A percentile compares a stretch with the other conserved stretches of the same genome.
These are phyloP conservation scores for Ormosia emarginata DNA, from an alignment of 306 rosid genomes.

Conservation along the genomic window DNA sequence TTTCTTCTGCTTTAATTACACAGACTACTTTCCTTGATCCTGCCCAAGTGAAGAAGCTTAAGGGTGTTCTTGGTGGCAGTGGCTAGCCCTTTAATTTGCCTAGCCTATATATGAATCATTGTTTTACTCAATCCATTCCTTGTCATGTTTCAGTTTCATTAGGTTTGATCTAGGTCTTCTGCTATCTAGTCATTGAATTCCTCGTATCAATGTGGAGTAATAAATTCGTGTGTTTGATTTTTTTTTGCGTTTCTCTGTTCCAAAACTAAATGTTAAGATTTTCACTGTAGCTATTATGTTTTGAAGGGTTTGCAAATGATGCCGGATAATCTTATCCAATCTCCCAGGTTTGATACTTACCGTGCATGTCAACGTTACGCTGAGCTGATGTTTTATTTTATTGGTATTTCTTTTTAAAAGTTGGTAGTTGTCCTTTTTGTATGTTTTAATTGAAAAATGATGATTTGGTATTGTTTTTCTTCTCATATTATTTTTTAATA, in stretches of 20 bases:
- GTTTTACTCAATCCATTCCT: background rate
- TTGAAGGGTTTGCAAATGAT: conserved; percentile 3
- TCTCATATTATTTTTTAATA: too few species aligned
- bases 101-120: background rate
- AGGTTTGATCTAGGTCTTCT: background rate
- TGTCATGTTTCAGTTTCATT: conserved; percentile 25
- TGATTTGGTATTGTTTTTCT: too few species aligned
- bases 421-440: conserved; percentile 3
- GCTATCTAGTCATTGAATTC: background rate
- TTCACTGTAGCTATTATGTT: background rate
- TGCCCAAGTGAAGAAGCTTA: conserved; percentile 64
- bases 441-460: too few species aligned
- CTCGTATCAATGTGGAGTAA: conserved; percentile 16
- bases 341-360: background rate
- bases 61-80: conserved; percentile 78
- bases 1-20: conserved; percentile 47
- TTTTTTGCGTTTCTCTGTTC: background rate
- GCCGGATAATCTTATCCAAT: conserved; percentile 4
- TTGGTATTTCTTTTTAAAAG: conserved; percentile 7
- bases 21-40: conserved; percentile 68
- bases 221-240: background rate
- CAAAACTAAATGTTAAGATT: background rate
- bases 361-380: conserved; percentile 5
- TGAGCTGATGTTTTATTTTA: background rate
- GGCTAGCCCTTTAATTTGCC: background rate